These are phyloP conservation scores for Fragaria iinumae DNA, from an alignment of 306 rosid species.

Conservation along the genomic window DNA sequence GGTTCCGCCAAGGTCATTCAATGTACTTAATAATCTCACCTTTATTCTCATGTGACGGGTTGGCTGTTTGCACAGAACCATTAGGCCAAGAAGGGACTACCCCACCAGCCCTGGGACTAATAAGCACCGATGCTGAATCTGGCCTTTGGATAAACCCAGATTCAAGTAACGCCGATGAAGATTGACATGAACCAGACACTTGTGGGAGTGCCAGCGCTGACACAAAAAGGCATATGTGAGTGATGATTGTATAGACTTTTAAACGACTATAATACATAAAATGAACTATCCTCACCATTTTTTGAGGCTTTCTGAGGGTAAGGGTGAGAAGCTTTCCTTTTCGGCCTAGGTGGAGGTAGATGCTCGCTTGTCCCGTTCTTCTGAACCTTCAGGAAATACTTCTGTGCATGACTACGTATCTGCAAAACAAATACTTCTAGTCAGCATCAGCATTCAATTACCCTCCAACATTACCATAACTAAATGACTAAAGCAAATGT, in stretches of 20 bases:
- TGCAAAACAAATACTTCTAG: constrained; percentile 24
- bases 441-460: neutral
- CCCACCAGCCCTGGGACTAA: constrained; percentile 49
- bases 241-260: constrained; percentile 10
- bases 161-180: constrained; percentile 68
- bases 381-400: constrained; percentile 92
- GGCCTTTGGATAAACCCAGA: constrained; percentile 50
- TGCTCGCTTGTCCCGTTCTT: constrained; percentile 88
- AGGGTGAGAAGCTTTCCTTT: constrained; percentile 94
- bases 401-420: constrained; percentile 98
- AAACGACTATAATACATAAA: constrained; percentile 6
- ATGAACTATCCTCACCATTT: constrained; percentile 45
- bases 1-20: neutral
- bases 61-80: constrained; percentile 47
- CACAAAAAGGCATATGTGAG: constrained; percentile 32
- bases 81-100: constrained; percentile 57
- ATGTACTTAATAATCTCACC: constrained; percentile 23
- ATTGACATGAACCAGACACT: constrained; percentile 58
- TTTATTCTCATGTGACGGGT: constrained; percentile 45
- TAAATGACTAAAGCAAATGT: neutral
- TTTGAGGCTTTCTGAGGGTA: constrained; percentile 97
- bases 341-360: constrained; percentile 98
- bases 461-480: neutral
- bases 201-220: constrained; percentile 55
- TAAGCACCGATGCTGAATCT: constrained; percentile 55